phyloP scores from a whole-genome alignment of 1,139 yeast genomes.

The Oligophagozyma castellii region DNA sequence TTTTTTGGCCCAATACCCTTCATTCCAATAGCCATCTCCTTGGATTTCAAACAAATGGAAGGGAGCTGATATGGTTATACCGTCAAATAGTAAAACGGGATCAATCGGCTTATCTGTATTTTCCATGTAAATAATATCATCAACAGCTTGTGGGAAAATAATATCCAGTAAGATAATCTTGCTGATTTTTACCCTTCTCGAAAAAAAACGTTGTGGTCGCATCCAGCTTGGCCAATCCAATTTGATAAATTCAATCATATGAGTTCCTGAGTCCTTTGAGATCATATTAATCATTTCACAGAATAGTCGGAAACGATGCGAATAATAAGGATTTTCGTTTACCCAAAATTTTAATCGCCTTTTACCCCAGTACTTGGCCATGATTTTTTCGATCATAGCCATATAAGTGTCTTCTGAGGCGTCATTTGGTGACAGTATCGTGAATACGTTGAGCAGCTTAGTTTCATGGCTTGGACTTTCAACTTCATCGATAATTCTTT shows the following conservation, averaged over 20 bases:
- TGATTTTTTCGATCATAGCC: too few species aligned
- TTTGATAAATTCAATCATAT: slow-evolving; percentile 43
- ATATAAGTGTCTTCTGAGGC: too few species aligned
- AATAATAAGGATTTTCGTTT: neutral
- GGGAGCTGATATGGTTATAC: slow-evolving; percentile 3
- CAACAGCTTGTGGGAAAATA: slow-evolving; percentile 64
- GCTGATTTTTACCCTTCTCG: slow-evolving; percentile 77
- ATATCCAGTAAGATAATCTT: slow-evolving; percentile 80
- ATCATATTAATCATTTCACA: slow-evolving; percentile 41
- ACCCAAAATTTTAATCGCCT: neutral
- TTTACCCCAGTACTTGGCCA: too few species aligned
- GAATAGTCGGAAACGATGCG: slow-evolving; percentile 30
- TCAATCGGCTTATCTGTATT: slow-evolving; percentile 56
- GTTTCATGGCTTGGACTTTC: too few species aligned
- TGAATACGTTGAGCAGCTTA: too few species aligned
- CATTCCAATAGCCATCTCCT: slow-evolving; percentile 66
- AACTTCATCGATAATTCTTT: neutral
- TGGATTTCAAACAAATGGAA: slow-evolving; percentile 7
- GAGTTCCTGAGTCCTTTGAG: slow-evolving; percentile 59
- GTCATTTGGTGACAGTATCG: too few species aligned
- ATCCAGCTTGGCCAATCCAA: slow-evolving; percentile 93
- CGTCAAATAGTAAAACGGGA: slow-evolving; percentile 34
- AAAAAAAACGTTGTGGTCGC: slow-evolving; percentile 59
- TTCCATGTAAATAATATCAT: slow-evolving; percentile 71
- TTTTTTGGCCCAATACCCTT: slow-evolving; percentile 74